These are phyloP conservation scores for Sporothrix brunneoviolacea DNA, from an alignment of 2,329 filamentous ascomycete genomes.

Conservation along the genomic window DNA sequence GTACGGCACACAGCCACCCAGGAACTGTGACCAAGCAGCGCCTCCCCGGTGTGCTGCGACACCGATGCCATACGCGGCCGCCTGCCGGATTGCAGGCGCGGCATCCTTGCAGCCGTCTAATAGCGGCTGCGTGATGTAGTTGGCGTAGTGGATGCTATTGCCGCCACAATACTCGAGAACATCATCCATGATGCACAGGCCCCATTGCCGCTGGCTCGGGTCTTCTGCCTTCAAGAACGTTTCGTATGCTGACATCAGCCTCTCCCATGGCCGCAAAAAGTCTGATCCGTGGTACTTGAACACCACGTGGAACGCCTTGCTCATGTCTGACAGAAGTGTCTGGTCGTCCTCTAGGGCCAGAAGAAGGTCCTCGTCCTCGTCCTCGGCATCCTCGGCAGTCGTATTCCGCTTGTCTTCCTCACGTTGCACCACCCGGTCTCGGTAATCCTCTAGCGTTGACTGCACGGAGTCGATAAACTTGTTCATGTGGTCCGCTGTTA, in stretches of 20 bases:
- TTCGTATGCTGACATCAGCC: constrained; percentile 77
- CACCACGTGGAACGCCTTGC: constrained; percentile 98
- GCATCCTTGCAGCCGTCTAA: constrained; percentile 78
- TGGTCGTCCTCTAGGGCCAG: constrained; percentile 97
- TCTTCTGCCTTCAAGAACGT: constrained; percentile 75
- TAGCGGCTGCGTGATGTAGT: constrained; percentile 80
- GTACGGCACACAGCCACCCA: constrained; percentile 69
- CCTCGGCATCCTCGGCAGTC: constrained; percentile 81
- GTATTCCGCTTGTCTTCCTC: constrained; percentile 69
- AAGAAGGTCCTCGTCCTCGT: constrained; percentile 74
- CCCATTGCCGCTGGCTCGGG: constrained; percentile 93
- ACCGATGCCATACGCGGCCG: constrained; percentile 90
- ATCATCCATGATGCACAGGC: constrained; percentile 97
- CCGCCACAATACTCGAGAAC: constrained; percentile 94
- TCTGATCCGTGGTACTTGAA: constrained; percentile 89
- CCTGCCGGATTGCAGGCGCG: constrained; percentile 82
- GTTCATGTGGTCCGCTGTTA: constrained; percentile 72
- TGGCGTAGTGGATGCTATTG: constrained; percentile 78
- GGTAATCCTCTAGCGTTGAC: constrained; percentile 87
- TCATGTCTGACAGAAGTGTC: constrained; percentile 95
- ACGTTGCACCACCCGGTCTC: constrained; percentile 74
- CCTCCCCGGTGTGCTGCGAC: constrained; percentile 93
- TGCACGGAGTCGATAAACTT: constrained; percentile 82
- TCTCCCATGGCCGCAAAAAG: constrained; percentile 86
- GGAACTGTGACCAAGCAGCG: constrained; percentile 77